These are phyloP conservation scores for Pisolithus albus DNA, from an alignment of 768 basidiomycete genomes.

Conservation along the genomic window DNA sequence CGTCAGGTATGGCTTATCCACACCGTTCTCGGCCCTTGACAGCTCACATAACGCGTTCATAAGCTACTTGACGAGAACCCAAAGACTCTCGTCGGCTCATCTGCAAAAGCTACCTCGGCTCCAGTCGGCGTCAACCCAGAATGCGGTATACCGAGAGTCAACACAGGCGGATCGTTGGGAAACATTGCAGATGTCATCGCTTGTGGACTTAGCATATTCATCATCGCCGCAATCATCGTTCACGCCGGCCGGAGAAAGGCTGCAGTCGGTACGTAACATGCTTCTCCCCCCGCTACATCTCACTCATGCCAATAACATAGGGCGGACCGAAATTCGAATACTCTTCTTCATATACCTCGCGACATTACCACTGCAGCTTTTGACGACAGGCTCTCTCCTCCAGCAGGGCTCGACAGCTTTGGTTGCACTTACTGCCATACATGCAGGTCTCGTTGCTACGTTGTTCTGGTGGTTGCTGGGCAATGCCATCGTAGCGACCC, in stretches of 20 bases:
- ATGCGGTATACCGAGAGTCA: constrained; percentile 70
- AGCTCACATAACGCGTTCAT: constrained; percentile 24
- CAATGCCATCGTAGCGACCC: constrained; percentile 76
- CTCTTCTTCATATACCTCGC: constrained; percentile 63
- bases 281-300: not conserved
- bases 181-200: constrained; percentile 84
- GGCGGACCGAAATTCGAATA: constrained; percentile 62
- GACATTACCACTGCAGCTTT: constrained; percentile 70
- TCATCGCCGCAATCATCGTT: constrained; percentile 51
- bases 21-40: constrained; percentile 5
- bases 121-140: constrained; percentile 78
- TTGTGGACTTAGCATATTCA: constrained; percentile 66
- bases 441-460: constrained; percentile 68
- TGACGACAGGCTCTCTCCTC: constrained; percentile 75
- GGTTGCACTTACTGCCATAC: constrained; percentile 67
- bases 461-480: constrained; percentile 76
- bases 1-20: constrained; percentile 51
- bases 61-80: constrained; percentile 35
- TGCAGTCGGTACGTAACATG: constrained; percentile 70
- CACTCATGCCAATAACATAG: constrained; percentile 26
- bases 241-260: constrained; percentile 65
- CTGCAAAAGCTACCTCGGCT: constrained; percentile 42
- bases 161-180: constrained; percentile 53
- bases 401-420: constrained; percentile 69
- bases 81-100: constrained; percentile 34